A percentile compares a stretch with the other conserved stretches of the same genome.
These are phyloP conservation scores for Pleurostoma richardsiae DNA, from an alignment of 2,329 filamentous ascomycete genomes.

Conservation along the genomic window DNA sequence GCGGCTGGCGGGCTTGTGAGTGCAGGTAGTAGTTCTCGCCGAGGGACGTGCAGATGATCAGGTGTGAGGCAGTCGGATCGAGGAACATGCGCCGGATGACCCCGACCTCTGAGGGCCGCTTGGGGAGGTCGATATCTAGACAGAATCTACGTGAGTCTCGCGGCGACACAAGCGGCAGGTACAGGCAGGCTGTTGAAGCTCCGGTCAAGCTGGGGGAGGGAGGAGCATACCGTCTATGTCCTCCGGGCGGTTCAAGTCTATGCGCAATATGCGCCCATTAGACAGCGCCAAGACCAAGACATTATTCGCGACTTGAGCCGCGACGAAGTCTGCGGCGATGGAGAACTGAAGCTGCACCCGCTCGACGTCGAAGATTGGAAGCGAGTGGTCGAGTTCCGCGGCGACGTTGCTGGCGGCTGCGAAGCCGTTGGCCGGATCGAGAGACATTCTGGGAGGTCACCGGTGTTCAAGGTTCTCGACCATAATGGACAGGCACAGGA, in stretches of 20 bases:
- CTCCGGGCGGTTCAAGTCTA: conserved; percentile 87
- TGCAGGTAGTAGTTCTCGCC: conserved; percentile 98
- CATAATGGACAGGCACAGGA: neutral
- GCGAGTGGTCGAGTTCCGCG: conserved; percentile 43
- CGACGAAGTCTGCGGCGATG: conserved; percentile 91
- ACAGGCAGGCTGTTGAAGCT: neutral
- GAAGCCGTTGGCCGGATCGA: conserved; percentile 69
- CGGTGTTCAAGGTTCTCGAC: conserved; percentile 5
- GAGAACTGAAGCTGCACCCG: conserved; percentile 90
- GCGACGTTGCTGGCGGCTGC: conserved; percentile 56
- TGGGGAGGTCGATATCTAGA: conserved; percentile 91
- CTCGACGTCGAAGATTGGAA: conserved; percentile 94
- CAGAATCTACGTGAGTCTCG: too few relatives aligned
- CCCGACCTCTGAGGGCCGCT: conserved; percentile 84
- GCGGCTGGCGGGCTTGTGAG: conserved; percentile 85
- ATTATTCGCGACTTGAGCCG: conserved; percentile 95
- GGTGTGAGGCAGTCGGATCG: conserved; percentile 91
- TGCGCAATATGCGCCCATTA: conserved; percentile 86
- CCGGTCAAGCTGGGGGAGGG: neutral
- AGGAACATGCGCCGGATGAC: conserved; percentile 95
- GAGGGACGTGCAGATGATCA: conserved; percentile 84
- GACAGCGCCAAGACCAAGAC: conserved; percentile 88
- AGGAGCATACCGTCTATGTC: conserved; percentile 78
- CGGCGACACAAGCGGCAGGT: neutral
- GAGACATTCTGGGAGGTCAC: conserved; percentile 51